Conservation (phyloP, 805 yeast genomes). For the Candida qinlingensis region DNA sequence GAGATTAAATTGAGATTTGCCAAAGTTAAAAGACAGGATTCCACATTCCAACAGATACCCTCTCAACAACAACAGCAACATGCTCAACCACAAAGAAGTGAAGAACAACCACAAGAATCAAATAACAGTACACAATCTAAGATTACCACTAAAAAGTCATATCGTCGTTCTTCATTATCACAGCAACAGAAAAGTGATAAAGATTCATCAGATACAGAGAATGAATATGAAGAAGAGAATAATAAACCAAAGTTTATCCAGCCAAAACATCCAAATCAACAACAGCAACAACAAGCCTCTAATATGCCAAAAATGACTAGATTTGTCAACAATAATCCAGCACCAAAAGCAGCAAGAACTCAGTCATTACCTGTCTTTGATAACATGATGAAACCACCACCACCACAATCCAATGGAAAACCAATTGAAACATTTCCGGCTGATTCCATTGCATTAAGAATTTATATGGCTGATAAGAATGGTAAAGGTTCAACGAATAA, state of each 20-base stretch:
- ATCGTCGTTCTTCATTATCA: slow-evolving; percentile 8
- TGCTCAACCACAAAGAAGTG: slow-evolving; percentile 2
- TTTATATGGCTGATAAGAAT: slow-evolving; percentile 24
- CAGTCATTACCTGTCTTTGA: slow-evolving; percentile 36
- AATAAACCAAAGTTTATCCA: slow-evolving; percentile 8
- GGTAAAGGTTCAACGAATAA: slow-evolving; percentile 2
- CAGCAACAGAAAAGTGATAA: slow-evolving; percentile 12
- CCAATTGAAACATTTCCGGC: slow-evolving; percentile 21
- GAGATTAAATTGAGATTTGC: slow-evolving; percentile 49
- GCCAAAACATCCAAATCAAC: slow-evolving; percentile 10
- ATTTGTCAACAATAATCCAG: slow-evolving; percentile 37
- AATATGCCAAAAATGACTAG: slow-evolving; percentile 22
- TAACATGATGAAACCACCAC: slow-evolving; percentile 11
- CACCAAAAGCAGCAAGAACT: slow-evolving; percentile 42
- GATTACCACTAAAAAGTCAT: not conserved
- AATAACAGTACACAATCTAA: slow-evolving; percentile 1
- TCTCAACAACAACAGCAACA: slow-evolving; percentile 10
- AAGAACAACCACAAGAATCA: not conserved
- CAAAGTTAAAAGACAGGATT: slow-evolving; percentile 12
- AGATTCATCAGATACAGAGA: slow-evolving; percentile 18
- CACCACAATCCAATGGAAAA: slow-evolving; percentile 6
- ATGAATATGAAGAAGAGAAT: slow-evolving; percentile 14
- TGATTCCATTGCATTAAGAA: slow-evolving; percentile 25
- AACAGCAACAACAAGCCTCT: slow-evolving; percentile 2
- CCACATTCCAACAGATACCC: slow-evolving; percentile 2